These are phyloP conservation scores for Euphrasia arctica DNA, from an alignment of 305 asterid species.

Conservation along the genomic window DNA sequence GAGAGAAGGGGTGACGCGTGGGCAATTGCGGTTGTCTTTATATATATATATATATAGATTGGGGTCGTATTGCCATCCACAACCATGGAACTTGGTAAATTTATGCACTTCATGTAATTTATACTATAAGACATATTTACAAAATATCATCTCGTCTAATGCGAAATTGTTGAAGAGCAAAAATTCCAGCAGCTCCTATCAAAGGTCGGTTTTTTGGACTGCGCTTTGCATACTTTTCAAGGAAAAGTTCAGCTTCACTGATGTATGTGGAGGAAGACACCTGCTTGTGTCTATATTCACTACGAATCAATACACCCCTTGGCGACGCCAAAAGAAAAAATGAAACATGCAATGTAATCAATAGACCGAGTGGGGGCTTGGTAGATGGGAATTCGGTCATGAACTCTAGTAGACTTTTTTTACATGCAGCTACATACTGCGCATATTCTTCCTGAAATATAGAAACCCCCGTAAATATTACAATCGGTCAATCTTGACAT, in stretches of 20 bases:
- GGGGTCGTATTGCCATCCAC: no score
- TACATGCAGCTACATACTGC: constrained; percentile 66
- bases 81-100: no score
- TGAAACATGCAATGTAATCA: constrained; percentile 26
- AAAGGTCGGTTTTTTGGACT: constrained; percentile 83
- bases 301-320: constrained; percentile 81
- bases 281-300: constrained; percentile 73
- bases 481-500: constrained; percentile 2
- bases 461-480: neutral
- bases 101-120: no score
- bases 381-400: constrained; percentile 84
- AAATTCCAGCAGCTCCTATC: constrained; percentile 93
- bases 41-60: no score
- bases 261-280: constrained; percentile 80
- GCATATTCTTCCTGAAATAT: constrained; percentile 73
- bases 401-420: constrained; percentile 89
- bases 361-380: constrained; percentile 72
- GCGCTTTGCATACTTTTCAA: constrained; percentile 90
- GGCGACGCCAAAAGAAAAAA: constrained; percentile 27
- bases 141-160: no score
- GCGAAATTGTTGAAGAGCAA: constrained; percentile 3
- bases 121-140: no score
- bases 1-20: no score
- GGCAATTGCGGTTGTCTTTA: no score
- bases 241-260: constrained; percentile 96